Evolutionary conservation across 768 basidiomycete species (phyloP).

Genomic region (Tricholoma saponaceum): DNA sequence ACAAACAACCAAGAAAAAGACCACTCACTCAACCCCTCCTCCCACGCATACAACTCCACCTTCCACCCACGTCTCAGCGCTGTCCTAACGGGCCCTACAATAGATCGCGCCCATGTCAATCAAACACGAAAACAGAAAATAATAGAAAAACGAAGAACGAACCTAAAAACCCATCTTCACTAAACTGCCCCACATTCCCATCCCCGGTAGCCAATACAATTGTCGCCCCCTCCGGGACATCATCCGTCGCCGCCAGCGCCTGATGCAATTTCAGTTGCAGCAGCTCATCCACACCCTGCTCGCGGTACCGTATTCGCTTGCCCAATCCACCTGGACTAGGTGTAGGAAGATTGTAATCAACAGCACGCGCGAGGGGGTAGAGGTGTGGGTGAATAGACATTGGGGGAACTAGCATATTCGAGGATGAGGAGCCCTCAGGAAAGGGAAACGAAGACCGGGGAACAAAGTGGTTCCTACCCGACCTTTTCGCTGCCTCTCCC

Average conservation of each 20-base stretch:
- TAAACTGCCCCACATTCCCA: slow-evolving; percentile 89
- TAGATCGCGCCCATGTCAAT: not conserved
- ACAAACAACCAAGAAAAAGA: not conserved
- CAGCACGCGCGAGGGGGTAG: not conserved
- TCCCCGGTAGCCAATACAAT: slow-evolving; percentile 94
- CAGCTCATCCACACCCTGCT: slow-evolving; percentile 95
- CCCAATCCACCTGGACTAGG: not conserved
- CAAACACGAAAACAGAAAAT: not conserved
- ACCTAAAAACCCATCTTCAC: slow-evolving; percentile 86
- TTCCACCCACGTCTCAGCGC: slow-evolving; percentile 89
- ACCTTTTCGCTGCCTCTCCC: not conserved
- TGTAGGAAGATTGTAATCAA: not conserved
- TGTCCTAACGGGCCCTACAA: slow-evolving; percentile 64
- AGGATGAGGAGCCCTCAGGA: not conserved
- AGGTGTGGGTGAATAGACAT: not conserved
- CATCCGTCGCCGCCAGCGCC: slow-evolving; percentile 68
- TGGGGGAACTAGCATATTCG: not conserved
- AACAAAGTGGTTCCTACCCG: not conserved
- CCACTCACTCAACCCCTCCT: slow-evolving; percentile 66
- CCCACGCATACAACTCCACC: slow-evolving; percentile 95
- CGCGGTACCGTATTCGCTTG: slow-evolving; percentile 60
- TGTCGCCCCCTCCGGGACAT: slow-evolving; percentile 62
- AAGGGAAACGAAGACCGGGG: slow-evolving; percentile 1
- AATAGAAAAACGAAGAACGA: slow-evolving; percentile 9
- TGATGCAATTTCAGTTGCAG: slow-evolving; percentile 91